Base-by-base conservation (phyloP, 805 yeast species). In the Saccharomycopsis sp. region DNA sequence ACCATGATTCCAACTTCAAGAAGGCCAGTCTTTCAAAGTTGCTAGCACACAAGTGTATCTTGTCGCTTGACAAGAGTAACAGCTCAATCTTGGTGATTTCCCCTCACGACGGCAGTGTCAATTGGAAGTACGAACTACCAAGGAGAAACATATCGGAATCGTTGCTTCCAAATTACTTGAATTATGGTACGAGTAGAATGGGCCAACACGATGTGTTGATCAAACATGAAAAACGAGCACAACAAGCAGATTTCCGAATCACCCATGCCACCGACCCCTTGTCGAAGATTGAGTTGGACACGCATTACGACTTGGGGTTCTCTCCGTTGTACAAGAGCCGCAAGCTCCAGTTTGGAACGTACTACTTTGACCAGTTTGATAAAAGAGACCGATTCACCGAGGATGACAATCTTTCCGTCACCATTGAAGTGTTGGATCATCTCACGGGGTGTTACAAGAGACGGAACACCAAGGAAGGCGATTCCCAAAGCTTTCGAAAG, bases 101-200 rank as follows among this genome's bases (percentile, higher is more conserved):
- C 20, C 36, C 57, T 5, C 36, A 50, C 4, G 52, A 53, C 12
- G 53, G 55, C 21, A 55, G 53, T 2, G 47, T 52, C 20, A 45
- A 42, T 27, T 52, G 58, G 52, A 58, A 68, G 48, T 72, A 67
- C 48, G 59, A 62, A 17, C 50, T 73, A 18, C 75, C 75, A 1
- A 19, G 18, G 3, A 30, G 26, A 3, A 56, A 63, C 4, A 57
- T 59, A 18, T 53, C 55, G 10, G 39, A 41, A 15, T 41, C 54
- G 2, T 37, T 53, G 17, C 39, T 57, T 13, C 60, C 60, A 8
- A 48, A 48, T 22, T 54, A 53, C 30, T 30, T 38, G 22, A 2
- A 12, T 4, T 5, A 27, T 19, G 16, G 16, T 30, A 30, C 10
- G 16, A 13, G 12, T n/a, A n/a, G n/a, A n/a, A n/a, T n/a, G n/a